Base-by-base conservation (phyloP, 2,329 filamentous ascomycete species). In the Trichophyton verrucosum region DNA sequence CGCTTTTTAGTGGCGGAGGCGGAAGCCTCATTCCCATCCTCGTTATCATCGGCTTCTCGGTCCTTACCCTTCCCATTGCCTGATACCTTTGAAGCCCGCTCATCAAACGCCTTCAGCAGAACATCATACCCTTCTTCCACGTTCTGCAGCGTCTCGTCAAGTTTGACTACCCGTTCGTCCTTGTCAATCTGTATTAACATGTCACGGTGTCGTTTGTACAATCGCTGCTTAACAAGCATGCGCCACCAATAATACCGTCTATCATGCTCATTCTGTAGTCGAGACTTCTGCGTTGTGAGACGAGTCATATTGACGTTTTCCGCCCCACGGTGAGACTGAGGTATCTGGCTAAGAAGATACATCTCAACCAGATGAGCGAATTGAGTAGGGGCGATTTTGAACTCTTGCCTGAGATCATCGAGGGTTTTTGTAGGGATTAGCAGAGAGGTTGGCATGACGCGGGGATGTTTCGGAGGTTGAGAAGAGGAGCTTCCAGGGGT, bases 181-280 rank as follows among this genome's bases (percentile, higher is more conserved):
- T 74, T 70, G 57, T 85, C 82, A 61, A 86, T 65, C 68, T 86
- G 82, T n/a, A 78, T 76, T 20, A 86, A 73, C 40, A 79, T 71
- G 67, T 86, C 84, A 38, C 77, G 76, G 62, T 85, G 84, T 65
- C 81, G 80, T 64, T 81, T 78, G 70, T 81, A 85, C 15, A 86
- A 77, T 17, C 84, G 77, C 65, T 85, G 80, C 70, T 86, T 86
- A 40, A 82, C 77, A 33, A 85, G 77, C 65, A 86, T 73, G 4
- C 84, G 78, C 84, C 84, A 86, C 74, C 84, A 85, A 70, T 83
- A 86, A 71, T 84, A 86, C 36, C 77, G 75, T 11, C 80, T 74
- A 66, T 86, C 84, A 63, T 82, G 75, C 49, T 77, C 76, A 62
- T 85, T 78, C 2, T 76, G 74, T 0, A 78, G 69, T 24, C 73